phyloP scores from a whole-genome alignment of 306 rosid genomes.

The Prunus fruticosa region DNA sequence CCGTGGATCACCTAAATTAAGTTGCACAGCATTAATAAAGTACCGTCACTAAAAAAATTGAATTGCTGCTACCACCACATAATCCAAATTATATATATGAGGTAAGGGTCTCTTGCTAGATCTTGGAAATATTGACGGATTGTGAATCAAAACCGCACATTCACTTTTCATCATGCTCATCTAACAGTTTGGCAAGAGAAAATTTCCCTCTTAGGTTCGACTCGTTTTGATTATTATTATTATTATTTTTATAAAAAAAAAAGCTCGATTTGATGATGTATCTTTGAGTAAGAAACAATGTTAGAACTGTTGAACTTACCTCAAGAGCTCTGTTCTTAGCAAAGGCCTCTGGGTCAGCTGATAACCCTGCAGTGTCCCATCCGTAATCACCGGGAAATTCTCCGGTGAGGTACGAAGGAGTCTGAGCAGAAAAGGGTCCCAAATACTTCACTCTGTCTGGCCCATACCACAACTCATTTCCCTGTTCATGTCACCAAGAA shows the following conservation, averaged over 20 bases:
- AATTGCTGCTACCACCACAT: neutral
- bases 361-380: conserved; percentile 87
- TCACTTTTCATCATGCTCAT: neutral
- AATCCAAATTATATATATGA: neutral
- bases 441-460: conserved; percentile 86
- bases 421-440: conserved; percentile 90
- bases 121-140: neutral
- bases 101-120: neutral
- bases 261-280: neutral
- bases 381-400: conserved; percentile 89
- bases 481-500: conserved; percentile 30
- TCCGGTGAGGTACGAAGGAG: conserved; percentile 80
- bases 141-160: neutral
- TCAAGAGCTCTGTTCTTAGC: conserved; percentile 93
- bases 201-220: neutral
- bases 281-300: neutral
- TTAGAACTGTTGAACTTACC: conserved; percentile 34
- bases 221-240: neutral
- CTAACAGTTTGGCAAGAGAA: neutral
- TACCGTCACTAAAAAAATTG: neutral
- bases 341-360: conserved; percentile 93
- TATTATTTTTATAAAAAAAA: neutral
- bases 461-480: conserved; percentile 84
- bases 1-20: conserved; percentile 74
- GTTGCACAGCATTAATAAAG: neutral